Evolutionary conservation across 805 yeast genomes (phyloP), one percentile per base, ranked within the genome.

Genomic region (Hanseniaspora mollemarum): DNA sequence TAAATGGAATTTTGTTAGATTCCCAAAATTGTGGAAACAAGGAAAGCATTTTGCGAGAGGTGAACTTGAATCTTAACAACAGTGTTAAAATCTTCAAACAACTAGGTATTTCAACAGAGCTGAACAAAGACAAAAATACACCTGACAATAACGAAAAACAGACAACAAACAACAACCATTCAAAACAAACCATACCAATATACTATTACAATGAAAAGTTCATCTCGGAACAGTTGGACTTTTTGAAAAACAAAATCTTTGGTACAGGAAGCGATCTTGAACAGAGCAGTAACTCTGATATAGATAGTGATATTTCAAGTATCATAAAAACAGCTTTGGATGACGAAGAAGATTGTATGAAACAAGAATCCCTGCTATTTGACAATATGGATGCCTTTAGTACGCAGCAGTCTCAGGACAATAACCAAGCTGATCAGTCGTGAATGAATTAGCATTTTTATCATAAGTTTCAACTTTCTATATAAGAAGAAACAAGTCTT

Each of bases 341-440:
- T 39, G 44, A 46, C 25, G 51, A 46, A 4, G 44, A 31, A 7
- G 51, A 46, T 19, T 4, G 39, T 19, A 22, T 40, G 16, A 39
- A 24, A 46, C 50, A 46, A 22, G 50, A 46, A 46, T 37, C 50
- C 10, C 21, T 38, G 24, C 22, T 38, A 18, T 46, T 46, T 38
- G 50, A 46, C 28, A 38, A 37, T n/a, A 22, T 46, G 8, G 33
- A 39, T 12, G 45, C 35, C 1, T 24, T 36, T 15, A 46, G 45
- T 16, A 46, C 51, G 1, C 51, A 46, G 19, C 12, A 38, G 26
- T 13, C 46, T 16, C 33, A 40, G 13, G 16, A 33, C 28, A 7
- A 38, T 38, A 18, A 18, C 5, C 16, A 38, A 2, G 22, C 3
- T 15, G 6, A 25, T 32, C 38, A 37, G 22, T 22, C 21, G 15